A percentile compares a stretch with the other conserved stretches of the same genome.
phyloP scores from a whole-genome alignment of 148 eudicot species.

The Camellia lanceoleosa region DNA sequence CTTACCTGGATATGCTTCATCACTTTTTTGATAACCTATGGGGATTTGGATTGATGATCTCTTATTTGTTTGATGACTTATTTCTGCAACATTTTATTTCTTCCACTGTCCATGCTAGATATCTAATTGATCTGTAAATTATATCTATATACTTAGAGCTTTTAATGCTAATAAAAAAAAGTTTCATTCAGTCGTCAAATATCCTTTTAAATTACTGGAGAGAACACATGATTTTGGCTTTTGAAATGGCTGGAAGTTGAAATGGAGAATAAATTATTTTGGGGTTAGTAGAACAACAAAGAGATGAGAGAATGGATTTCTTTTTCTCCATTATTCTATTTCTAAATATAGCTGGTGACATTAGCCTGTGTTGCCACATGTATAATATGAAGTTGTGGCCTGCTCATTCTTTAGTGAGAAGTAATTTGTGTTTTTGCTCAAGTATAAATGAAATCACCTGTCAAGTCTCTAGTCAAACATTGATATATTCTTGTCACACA shows the following conservation, averaged over 20 bases:
- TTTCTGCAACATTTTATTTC: not conserved
- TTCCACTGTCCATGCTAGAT: not conserved
- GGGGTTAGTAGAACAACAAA: not conserved
- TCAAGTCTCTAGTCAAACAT: too few relatives aligned
- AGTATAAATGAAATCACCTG: too few relatives aligned
- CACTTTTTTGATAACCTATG: too few relatives aligned
- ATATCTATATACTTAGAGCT: not conserved
- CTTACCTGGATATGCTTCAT: not conserved
- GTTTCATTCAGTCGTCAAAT: not conserved
- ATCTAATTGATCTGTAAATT: not conserved
- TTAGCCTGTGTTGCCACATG: too few relatives aligned
- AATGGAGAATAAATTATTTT: not conserved
- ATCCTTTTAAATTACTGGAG: not conserved
- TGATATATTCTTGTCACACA: too few relatives aligned
- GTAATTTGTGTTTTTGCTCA: too few relatives aligned
- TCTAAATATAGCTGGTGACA: too few relatives aligned
- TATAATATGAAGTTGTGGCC: too few relatives aligned
- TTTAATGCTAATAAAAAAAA: too few relatives aligned
- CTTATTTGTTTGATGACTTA: not conserved
- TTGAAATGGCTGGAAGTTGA: not conserved
- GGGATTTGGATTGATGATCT: not conserved
- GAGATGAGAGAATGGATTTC: not conserved
- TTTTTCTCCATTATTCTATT: too few relatives aligned
- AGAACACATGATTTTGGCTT: not conserved
- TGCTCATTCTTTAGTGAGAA: too few relatives aligned